phyloP scores from a whole-genome alignment of 305 asterid species.

The Fraxinus albicans region DNA sequence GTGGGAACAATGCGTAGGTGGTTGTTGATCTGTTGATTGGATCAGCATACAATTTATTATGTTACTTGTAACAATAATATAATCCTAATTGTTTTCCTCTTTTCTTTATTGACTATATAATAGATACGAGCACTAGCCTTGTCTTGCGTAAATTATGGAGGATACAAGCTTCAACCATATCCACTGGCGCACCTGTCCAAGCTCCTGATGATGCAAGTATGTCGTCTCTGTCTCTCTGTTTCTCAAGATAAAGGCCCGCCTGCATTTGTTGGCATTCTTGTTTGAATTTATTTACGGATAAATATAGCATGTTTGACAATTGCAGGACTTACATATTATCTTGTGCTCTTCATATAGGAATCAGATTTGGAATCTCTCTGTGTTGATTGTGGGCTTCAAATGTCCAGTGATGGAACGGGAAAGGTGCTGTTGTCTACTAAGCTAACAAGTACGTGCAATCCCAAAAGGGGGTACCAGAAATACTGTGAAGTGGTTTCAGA shows the following conservation, averaged over 20 bases:
- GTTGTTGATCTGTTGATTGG: slow-evolving; percentile 9
- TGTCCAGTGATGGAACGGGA: slow-evolving; percentile 48
- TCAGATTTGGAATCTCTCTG: slow-evolving; percentile 72
- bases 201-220: slow-evolving; percentile 73
- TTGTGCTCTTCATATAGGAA: slow-evolving; percentile 53
- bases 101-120: slow-evolving; percentile 28
- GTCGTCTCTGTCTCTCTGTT: background rate
- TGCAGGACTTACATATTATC: slow-evolving; percentile 10
- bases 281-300: slow-evolving; percentile 12
- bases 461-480: slow-evolving; percentile 48
- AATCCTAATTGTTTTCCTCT: background rate
- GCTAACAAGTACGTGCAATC: slow-evolving; percentile 48
- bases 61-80: background rate
- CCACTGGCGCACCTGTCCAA: slow-evolving; percentile 69
- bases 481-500: slow-evolving; percentile 58
- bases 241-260: slow-evolving; percentile 1
- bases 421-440: slow-evolving; percentile 56
- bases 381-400: slow-evolving; percentile 64
- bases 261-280: slow-evolving; percentile 10
- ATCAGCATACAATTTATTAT: slow-evolving; percentile 6
- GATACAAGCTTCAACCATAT: slow-evolving; percentile 87
- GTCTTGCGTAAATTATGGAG: slow-evolving; percentile 67
- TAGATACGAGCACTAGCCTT: slow-evolving; percentile 79
- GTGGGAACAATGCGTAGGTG: background rate
- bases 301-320: slow-evolving; percentile 10